Evolutionary conservation across 2,329 filamentous ascomycete genomes (phyloP).

Genomic region (Cercospora citrullina): DNA sequence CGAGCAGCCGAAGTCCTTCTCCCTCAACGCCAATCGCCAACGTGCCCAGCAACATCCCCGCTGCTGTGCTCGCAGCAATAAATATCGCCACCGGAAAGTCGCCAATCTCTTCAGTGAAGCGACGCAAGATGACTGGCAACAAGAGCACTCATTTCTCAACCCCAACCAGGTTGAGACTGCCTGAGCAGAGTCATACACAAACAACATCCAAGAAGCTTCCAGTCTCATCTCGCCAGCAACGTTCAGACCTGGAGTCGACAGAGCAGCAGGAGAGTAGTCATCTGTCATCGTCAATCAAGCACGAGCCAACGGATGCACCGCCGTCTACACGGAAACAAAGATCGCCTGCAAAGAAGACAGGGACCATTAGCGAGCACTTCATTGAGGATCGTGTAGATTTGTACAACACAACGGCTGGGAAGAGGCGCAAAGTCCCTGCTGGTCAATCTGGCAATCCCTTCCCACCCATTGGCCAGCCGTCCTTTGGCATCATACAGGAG

Average conservation of each 20-base stretch:
- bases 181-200: background rate
- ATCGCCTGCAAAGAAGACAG: slow-evolving; percentile 23
- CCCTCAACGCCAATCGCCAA: background rate
- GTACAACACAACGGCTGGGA: slow-evolving; percentile 33
- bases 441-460: slow-evolving; percentile 57
- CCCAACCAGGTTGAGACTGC: background rate
- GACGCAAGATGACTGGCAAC: slow-evolving; percentile 38
- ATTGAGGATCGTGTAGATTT: slow-evolving; percentile 35
- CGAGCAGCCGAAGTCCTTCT: background rate
- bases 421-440: slow-evolving; percentile 27
- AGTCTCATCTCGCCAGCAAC: background rate
- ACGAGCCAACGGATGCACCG: background rate
- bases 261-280: background rate
- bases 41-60: background rate
- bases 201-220: background rate
- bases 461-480: slow-evolving; percentile 61
- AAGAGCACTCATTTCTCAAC: slow-evolving; percentile 38
- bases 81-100: slow-evolving; percentile 6
- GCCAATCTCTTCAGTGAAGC: slow-evolving; percentile 17
- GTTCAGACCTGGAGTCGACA: background rate
- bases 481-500: slow-evolving; percentile 84
- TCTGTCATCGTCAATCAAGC: background rate
- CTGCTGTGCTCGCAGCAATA: slow-evolving; percentile 15
- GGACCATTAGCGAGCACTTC: slow-evolving; percentile 32
- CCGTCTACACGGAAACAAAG: background rate